Base-by-base conservation (phyloP, 108 stramenopile genomes). In the Cyclotella choctawhatcheeana region DNA sequence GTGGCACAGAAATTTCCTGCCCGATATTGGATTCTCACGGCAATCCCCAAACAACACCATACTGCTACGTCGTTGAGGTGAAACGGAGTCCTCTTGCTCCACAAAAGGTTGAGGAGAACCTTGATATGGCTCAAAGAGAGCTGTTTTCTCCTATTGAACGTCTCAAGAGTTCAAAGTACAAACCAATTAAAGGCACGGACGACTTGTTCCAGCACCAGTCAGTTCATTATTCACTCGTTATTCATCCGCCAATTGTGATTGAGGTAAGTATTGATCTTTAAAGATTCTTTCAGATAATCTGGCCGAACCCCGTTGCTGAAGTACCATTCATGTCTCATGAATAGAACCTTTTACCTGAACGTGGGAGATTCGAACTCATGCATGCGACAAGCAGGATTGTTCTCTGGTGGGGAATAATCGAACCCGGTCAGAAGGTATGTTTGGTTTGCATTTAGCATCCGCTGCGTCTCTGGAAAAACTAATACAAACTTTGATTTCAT, bases 201-300 rank as follows among this genome's bases (percentile, higher is more conserved):
- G 71, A 76, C 24, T 54, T 64, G 21, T 62, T 53, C 30, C 31
- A 75, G 14, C 93, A 95, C 71, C 79, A 79, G 17, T 93, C 93
- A 29, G 85, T 98, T 0, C 83, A 92, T 26, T 98, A 97, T 66
- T 87, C 84, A 1, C 67, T 98, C 27, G 62, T 92, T 26, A 76
- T 98, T 53, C 93, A 97, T 69, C 90, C 97, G 18, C 96, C 97
- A 2, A 81, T 98, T 26, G 89, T 98, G n/a, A 83, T 98, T 43
- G 92, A 92, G 65, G 55, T 56, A 56, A 56, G 55, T 30, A 14
- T 30, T 30, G 1, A 31, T 3, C 51, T 12, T 24, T 22, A n/a
- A n/a, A n/a, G n/a, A n/a, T n/a, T n/a, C n/a, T n/a, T n/a, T n/a
- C n/a, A n/a, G n/a, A n/a, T n/a, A n/a, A n/a, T n/a, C n/a, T n/a